Evolutionary conservation across 768 basidiomycete genomes (phyloP), one percentile per base, ranked within the genome.

Genomic region (Mycena epipterygia): DNA sequence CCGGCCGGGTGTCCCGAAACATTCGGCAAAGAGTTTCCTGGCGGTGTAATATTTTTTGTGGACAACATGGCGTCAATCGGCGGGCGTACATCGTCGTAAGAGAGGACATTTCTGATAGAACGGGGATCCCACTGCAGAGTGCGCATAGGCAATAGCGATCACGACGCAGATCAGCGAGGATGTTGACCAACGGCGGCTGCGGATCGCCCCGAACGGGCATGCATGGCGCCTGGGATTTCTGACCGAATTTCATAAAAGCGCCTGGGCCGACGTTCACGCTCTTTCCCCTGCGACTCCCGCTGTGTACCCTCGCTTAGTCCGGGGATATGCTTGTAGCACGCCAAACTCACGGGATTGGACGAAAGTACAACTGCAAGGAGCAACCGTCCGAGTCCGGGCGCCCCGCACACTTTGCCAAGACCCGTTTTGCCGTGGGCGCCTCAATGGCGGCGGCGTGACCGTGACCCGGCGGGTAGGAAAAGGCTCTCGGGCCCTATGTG

Each of bases 251-350:
- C 46, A 62, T 57, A 62, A 41, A 32, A 9, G 46, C 37, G 46
- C 46, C 44, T 23, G 48, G 3, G 30, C 67, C 67, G 67, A 68
- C 46, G 60, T 68, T 68, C 60, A 57, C 67, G 67, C 57, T 67
- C 29, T 62, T 42, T 14, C 3, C 64, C 16, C 67, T 62, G 58
- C 32, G 44, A 56, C 59, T 62, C 59, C 59, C 59, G 67, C 59
- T 46, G 57, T 16, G 21, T 3, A 14, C 39, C 16, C 61, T 19
- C 32, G 16, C 9, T 30, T 55, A 41, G 57, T 27, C 41, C 25
- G 62, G 32, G 32, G 29, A 27, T 55, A 51, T 25, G 42, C 29
- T 44, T 41, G 7, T 11, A 14, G 35, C 35, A 37, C 35, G 14
- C 39, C 39, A 17, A 17, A 41, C 16, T 41, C 39, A 37, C 44